Evolutionary conservation across 2,329 filamentous ascomycete species (phyloP).

Genomic region (Sarocladium brachiariae): DNA sequence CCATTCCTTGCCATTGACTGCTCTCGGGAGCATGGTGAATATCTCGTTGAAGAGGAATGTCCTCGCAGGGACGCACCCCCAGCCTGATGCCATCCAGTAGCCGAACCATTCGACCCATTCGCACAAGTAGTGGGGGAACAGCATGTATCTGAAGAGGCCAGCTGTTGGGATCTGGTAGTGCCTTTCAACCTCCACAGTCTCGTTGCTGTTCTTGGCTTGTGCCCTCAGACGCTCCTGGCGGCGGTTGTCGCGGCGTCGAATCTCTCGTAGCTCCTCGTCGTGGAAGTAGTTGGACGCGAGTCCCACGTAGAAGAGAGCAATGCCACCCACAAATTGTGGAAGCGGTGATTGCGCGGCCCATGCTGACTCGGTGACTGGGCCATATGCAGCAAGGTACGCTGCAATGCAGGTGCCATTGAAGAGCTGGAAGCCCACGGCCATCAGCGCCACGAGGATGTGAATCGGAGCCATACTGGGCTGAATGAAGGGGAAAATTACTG

Average conservation of each 20-base stretch:
- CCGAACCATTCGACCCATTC: slow-evolving; percentile 97
- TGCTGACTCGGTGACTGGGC: slow-evolving; percentile 51
- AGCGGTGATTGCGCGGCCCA: slow-evolving; percentile 37
- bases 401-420: slow-evolving; percentile 72
- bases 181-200: slow-evolving; percentile 48
- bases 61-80: slow-evolving; percentile 65
- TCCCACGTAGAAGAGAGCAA: slow-evolving; percentile 69
- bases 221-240: slow-evolving; percentile 43
- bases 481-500: slow-evolving; percentile 71
- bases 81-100: slow-evolving; percentile 70
- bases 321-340: slow-evolving; percentile 52
- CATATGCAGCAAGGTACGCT: slow-evolving; percentile 77
- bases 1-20: slow-evolving; percentile 75
- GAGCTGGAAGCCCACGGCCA: slow-evolving; percentile 68
- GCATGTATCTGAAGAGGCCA: slow-evolving; percentile 73
- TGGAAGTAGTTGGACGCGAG: slow-evolving; percentile 79
- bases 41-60: slow-evolving; percentile 83
- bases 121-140: slow-evolving; percentile 91
- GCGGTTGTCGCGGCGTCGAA: slow-evolving; percentile 62
- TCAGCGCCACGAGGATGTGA: slow-evolving; percentile 58
- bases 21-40: slow-evolving; percentile 81
- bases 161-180: slow-evolving; percentile 81
- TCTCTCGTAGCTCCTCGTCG: slow-evolving; percentile 83
- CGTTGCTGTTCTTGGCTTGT: slow-evolving; percentile 11
- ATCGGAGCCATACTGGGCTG: slow-evolving; percentile 93